phyloP scores from a whole-genome alignment of 805 yeast species.

The Metschnikowia henanensis region DNA sequence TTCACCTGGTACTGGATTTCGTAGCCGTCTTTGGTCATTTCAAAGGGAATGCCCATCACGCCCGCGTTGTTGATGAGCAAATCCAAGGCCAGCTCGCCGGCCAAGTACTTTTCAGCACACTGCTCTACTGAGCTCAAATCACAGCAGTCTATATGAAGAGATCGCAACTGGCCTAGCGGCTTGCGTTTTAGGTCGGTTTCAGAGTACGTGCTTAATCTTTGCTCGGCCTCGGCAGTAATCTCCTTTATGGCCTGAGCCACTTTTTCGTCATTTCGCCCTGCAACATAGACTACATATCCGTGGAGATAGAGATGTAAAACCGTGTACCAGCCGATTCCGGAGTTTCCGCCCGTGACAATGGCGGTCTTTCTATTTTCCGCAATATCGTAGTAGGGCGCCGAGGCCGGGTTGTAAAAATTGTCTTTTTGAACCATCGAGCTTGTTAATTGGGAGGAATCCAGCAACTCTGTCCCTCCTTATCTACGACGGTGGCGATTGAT shows the following conservation, averaged over 20 bases:
- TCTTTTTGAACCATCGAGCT: conserved; percentile 2
- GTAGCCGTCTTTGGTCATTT: conserved; percentile 34
- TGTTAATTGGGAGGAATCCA: too few species aligned
- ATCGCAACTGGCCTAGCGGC: conserved; percentile 12
- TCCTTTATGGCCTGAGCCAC: conserved; percentile 34
- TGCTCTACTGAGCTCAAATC: conserved; percentile 16
- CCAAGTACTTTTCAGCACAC: conserved; percentile 24
- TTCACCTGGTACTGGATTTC: conserved; percentile 45
- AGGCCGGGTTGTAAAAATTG: conserved; percentile 26
- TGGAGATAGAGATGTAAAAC: conserved; percentile 40
- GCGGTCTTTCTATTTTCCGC: conserved; percentile 27
- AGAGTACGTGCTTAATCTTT: conserved; percentile 24
- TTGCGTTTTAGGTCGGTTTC: conserved; percentile 27
- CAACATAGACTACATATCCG: conserved; percentile 38
- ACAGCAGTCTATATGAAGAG: conserved; percentile 18
- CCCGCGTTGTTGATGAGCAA: conserved; percentile 43
- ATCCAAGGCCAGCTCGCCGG: conserved; percentile 29
- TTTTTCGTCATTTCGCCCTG: conserved; percentile 35
- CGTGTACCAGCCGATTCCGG: conserved; percentile 44
- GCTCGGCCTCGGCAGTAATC: conserved; percentile 32
- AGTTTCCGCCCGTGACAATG: conserved; percentile 40
- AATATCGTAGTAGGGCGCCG: conserved; percentile 32
- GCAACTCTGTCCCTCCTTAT: too few species aligned
- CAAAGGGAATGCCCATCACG: conserved; percentile 39
- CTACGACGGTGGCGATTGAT: too few species aligned